Conservation (phyloP, 768 basidiomycete genomes). For the Lentinula sp. region DNA sequence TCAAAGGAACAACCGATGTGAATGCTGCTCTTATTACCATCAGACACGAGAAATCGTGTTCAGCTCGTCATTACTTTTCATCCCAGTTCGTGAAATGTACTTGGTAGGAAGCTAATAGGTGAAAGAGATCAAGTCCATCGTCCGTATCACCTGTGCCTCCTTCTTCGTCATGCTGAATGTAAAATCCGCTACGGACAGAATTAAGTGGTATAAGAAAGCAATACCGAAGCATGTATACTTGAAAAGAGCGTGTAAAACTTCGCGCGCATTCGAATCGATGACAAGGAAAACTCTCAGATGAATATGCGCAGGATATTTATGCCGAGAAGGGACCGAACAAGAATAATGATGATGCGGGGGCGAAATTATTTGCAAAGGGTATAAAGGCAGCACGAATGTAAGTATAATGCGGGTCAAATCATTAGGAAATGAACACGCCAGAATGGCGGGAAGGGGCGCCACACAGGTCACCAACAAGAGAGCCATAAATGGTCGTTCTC, state of each 20-base stretch:
- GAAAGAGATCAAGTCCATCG: not conserved
- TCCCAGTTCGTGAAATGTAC: slow-evolving; percentile 5
- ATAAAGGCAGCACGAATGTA: slow-evolving; percentile 1
- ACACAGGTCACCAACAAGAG: not conserved
- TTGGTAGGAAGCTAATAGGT: not conserved
- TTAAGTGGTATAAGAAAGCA: slow-evolving; percentile 5
- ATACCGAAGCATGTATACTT: not conserved
- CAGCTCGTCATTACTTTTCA: slow-evolving; percentile 3
- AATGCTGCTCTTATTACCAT: not conserved
- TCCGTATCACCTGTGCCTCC: not conserved
- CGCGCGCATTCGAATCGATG: not conserved
- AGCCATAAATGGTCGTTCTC: not conserved
- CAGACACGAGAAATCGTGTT: not conserved
- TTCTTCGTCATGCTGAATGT: not conserved
- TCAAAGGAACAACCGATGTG: not conserved
- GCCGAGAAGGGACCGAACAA: not conserved
- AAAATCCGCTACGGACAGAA: slow-evolving; percentile 1
- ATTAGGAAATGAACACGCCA: not conserved
- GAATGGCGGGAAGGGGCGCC: not conserved
- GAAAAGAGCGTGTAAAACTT: not conserved
- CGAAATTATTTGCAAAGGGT: slow-evolving; percentile 6
- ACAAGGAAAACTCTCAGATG: not conserved
- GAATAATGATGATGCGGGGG: not conserved
- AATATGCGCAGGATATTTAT: not conserved
- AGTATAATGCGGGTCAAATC: not conserved